These are phyloP conservation scores for Triticum timopheevii DNA, from an alignment of 176 grass and related monocot species.

Conservation along the genomic window DNA sequence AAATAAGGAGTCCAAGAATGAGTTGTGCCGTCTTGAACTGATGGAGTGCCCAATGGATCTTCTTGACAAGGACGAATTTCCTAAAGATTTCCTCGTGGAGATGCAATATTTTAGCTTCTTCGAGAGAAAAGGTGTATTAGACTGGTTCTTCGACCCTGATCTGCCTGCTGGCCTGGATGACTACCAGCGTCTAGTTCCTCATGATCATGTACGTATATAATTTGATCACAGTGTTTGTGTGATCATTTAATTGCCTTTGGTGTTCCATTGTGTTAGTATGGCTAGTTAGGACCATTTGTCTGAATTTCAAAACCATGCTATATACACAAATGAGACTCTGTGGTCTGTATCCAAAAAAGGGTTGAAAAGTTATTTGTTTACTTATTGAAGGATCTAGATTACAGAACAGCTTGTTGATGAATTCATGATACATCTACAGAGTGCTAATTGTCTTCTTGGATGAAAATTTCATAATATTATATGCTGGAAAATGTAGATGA, in stretches of 20 bases:
- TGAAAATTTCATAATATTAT: background rate
- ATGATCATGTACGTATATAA: background rate
- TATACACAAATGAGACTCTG: background rate
- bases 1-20: background rate
- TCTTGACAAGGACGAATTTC: constrained; percentile 4
- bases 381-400: too few relatives aligned
- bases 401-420: background rate
- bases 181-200: constrained; percentile 31
- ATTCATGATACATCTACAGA: background rate
- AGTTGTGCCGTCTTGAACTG: background rate
- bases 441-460: background rate
- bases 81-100: background rate
- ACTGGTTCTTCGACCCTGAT: constrained; percentile 16
- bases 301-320: background rate
- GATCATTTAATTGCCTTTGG: background rate
- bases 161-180: constrained; percentile 17
- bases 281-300: background rate
- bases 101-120: constrained; percentile 8
- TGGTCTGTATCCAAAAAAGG: background rate
- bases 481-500: background rate
- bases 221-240: background rate
- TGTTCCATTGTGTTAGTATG: background rate
- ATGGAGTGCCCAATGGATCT: background rate
- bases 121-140: background rate
- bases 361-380: too few relatives aligned